A percentile compares a stretch with the other conserved stretches of the same genome.
These are phyloP conservation scores for Cytospora leucostoma DNA, from an alignment of 2,329 filamentous ascomycete species.

Conservation along the genomic window DNA sequence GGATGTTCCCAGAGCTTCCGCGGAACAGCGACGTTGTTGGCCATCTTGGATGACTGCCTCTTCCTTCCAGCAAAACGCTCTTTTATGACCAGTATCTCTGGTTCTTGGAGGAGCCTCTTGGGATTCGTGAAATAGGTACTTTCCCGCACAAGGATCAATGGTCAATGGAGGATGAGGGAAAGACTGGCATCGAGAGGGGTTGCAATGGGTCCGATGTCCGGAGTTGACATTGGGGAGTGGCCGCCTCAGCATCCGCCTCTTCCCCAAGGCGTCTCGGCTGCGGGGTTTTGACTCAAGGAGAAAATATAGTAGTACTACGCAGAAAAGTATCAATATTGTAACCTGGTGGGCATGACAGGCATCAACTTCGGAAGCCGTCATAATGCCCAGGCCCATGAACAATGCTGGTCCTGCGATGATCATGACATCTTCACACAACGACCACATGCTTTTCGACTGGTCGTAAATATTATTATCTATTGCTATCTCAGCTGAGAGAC, in stretches of 20 bases:
- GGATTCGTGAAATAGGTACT: not conserved
- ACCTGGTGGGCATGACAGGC: not conserved
- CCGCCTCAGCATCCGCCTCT: not conserved
- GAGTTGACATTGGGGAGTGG: not conserved
- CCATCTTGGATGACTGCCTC: slow-evolving; percentile 10
- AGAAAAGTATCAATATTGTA: not conserved
- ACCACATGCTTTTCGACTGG: no score
- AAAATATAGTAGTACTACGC: not conserved
- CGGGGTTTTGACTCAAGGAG: not conserved
- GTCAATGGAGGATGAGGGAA: not conserved
- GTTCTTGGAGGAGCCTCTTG: not conserved
- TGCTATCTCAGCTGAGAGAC: not conserved
- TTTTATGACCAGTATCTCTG: not conserved
- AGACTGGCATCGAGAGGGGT: not conserved
- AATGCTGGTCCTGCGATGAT: not conserved
- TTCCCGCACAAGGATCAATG: not conserved
- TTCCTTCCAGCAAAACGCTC: no score
- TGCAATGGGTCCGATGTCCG: not conserved
- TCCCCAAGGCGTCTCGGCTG: not conserved
- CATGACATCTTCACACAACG: not conserved
- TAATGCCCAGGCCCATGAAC: not conserved
- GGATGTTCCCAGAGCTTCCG: slow-evolving; percentile 71
- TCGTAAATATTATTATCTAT: not conserved
- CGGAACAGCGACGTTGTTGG: slow-evolving; percentile 40
- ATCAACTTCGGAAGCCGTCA: not conserved